Evolutionary conservation across 306 rosid species (phyloP), one percentile per base, ranked within the genome.

Genomic region (Prunus mira): DNA sequence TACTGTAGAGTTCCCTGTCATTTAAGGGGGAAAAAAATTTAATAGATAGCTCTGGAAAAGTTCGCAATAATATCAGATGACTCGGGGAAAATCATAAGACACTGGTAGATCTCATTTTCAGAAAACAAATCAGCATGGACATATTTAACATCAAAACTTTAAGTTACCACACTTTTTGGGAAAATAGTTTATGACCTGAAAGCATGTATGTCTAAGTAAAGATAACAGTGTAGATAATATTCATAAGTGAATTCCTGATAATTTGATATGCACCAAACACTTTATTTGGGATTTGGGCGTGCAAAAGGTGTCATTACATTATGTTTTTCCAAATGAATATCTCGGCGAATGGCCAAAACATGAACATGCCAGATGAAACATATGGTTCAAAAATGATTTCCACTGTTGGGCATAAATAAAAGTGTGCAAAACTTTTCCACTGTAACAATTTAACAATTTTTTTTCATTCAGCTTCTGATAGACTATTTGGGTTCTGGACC

Each of bases 1-100:
- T 95, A 79, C 97, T 92, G 92, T 95, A 95, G 77, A 95, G 99
- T 80, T 95, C 97, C 89, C 99, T 92, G 82, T 78, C 22, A 81
- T 79, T 54, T 4, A 30, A 68, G 45, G 60, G 20, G 20, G 3
- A 51, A 51, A 17, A 22, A 63, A 5, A 28, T 20, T 32, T 15
- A 77, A 70, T 25, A 65, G 55, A 47, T 71, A 15, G 55, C n/a
- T 28, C 47, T 41, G 30, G 46, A 46, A 12, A 45, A 45, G 6
- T 17, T 47, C 5, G 55, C 57, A 73, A 58, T 5, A 17, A 55
- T 6, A 73, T 25, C 34, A 58, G 47, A 45, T 61, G 69, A 15
- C 24, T 73, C 13, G 3, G 13, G 62, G 30, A 50, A 54, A 60
- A 71, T 38, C 32, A 57, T 47, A 75, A 74, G 66, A 73, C 43